These are phyloP conservation scores for Nicotiana otophora DNA, from an alignment of 257 asterid genomes.

Conservation along the genomic window DNA sequence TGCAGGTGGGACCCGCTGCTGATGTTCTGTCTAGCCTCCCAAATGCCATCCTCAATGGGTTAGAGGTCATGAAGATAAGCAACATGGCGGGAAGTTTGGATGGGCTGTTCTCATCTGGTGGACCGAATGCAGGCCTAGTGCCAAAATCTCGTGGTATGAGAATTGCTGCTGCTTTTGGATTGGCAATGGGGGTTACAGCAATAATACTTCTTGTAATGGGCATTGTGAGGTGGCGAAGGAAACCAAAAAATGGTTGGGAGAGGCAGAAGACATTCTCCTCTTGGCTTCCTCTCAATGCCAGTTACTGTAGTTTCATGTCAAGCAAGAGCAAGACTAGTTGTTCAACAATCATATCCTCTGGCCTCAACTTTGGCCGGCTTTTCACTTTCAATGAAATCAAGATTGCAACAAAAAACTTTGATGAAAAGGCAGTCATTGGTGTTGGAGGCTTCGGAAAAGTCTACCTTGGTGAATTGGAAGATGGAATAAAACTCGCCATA, in stretches of 20 bases:
- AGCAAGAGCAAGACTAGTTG: conserved; percentile 59
- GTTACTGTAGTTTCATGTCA: conserved; percentile 67
- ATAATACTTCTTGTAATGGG: conserved; percentile 27
- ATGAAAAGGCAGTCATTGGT: conserved; percentile 61
- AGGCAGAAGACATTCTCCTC: conserved; percentile 79
- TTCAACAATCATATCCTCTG: conserved; percentile 48
- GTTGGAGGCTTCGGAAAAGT: conserved; percentile 98
- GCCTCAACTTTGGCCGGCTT: conserved; percentile 53
- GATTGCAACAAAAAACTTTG: conserved; percentile 69
- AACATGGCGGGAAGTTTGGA: conserved; percentile 76
- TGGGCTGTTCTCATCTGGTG: conserved; percentile 59
- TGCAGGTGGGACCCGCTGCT: conserved; percentile 73
- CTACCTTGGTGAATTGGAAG: conserved; percentile 53
- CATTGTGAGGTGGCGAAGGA: conserved; percentile 25
- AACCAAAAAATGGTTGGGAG: conserved; percentile 46
- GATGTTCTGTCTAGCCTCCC: conserved; percentile 43
- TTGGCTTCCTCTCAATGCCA: conserved; percentile 75
- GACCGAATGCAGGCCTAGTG: conserved; percentile 16
- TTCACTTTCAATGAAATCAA: conserved; percentile 59
- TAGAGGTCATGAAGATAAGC: conserved; percentile 92
- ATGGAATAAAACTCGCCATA: conserved; percentile 67
- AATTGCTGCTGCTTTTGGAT: conserved; percentile 44
- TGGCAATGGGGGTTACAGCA: conserved; percentile 38
- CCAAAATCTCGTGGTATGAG: conserved; percentile 24
- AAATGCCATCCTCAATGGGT: conserved; percentile 75